phyloP scores from a whole-genome alignment of 129 eudicot genomes.

The Scalesia atractyloides region DNA sequence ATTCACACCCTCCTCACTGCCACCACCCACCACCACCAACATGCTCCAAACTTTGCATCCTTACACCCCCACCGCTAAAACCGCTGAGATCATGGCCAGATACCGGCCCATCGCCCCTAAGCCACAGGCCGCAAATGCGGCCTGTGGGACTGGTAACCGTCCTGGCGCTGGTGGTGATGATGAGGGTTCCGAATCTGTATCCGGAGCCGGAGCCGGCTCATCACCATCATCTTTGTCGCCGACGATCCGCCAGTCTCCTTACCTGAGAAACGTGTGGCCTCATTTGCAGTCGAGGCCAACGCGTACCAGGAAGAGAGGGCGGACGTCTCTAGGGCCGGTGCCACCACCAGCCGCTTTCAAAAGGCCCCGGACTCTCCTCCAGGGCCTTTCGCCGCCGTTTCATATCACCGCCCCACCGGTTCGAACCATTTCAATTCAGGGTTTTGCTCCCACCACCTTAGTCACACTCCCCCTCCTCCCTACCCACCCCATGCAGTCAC shows the following conservation, averaged over 20 bases:
- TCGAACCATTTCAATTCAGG: constrained; percentile 36
- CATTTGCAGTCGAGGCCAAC: constrained; percentile 81
- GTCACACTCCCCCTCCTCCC: constrained; percentile 56
- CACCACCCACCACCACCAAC: not conserved
- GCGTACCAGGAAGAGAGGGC: constrained; percentile 72
- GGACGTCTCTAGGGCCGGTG: constrained; percentile 45
- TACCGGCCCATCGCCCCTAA: constrained; percentile 78
- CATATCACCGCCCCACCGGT: constrained; percentile 36
- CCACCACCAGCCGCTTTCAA: constrained; percentile 41
- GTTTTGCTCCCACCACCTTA: constrained; percentile 38
- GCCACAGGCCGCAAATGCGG: constrained; percentile 47
- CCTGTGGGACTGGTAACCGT: not conserved
- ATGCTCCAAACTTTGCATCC: constrained; percentile 68
- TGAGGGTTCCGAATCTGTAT: not conserved
- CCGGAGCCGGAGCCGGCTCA: not conserved
- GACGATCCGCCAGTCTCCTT: constrained; percentile 54
- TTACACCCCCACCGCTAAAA: constrained; percentile 54
- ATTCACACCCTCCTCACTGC: not conserved
- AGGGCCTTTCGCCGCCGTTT: constrained; percentile 41
- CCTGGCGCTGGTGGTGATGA: not conserved
- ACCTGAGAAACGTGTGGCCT: constrained; percentile 69
- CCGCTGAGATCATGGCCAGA: constrained; percentile 81
- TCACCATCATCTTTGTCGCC: constrained; percentile 40
- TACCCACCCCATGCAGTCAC: constrained; percentile 13
- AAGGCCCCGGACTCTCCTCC: constrained; percentile 48